These are phyloP conservation scores for Eucalyptus victrix DNA, from an alignment of 345 rosid genomes.

Conservation along the genomic window DNA sequence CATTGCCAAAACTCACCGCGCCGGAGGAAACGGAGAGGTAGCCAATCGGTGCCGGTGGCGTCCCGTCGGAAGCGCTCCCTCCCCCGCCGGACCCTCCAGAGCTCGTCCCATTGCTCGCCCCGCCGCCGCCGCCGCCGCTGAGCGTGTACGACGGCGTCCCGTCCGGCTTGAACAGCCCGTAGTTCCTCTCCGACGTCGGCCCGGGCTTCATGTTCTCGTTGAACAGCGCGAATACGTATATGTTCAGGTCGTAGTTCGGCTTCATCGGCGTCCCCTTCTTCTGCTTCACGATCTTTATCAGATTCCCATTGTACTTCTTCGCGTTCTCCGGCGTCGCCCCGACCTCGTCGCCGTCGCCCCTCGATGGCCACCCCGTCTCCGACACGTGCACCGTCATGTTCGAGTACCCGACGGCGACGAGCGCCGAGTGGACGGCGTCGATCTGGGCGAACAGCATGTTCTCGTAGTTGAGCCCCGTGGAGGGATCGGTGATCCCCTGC, in stretches of 20 bases:
- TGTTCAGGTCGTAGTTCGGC: slow-evolving; percentile 14
- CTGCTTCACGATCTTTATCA: slow-evolving; percentile 14
- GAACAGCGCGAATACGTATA: slow-evolving; percentile 31
- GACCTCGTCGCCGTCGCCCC: slow-evolving; percentile 28
- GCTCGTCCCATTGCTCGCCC: background rate
- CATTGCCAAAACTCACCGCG: slow-evolving; percentile 1
- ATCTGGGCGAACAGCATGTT: slow-evolving; percentile 44
- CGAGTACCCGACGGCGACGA: slow-evolving; percentile 19
- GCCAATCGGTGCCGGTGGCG: background rate
- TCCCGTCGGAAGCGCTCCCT: background rate
- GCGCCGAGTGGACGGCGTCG: slow-evolving; percentile 30
- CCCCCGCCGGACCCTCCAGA: background rate
- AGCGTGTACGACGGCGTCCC: slow-evolving; percentile 25
- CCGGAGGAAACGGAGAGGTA: slow-evolving; percentile 4
- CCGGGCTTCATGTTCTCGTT: slow-evolving; percentile 48
- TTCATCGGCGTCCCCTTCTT: slow-evolving; percentile 41
- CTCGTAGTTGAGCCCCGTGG: slow-evolving; percentile 17
- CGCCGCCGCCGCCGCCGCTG: background rate
- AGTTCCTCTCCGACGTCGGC: slow-evolving; percentile 35
- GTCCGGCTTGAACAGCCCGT: slow-evolving; percentile 37
- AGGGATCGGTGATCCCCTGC: slow-evolving; percentile 24
- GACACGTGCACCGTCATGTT: slow-evolving; percentile 24
- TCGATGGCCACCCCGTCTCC: slow-evolving; percentile 55
- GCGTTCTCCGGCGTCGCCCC: slow-evolving; percentile 37
- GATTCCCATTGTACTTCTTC: slow-evolving; percentile 25